phyloP scores from a whole-genome alignment of 305 asterid genomes.

The Plantago rigida region DNA sequence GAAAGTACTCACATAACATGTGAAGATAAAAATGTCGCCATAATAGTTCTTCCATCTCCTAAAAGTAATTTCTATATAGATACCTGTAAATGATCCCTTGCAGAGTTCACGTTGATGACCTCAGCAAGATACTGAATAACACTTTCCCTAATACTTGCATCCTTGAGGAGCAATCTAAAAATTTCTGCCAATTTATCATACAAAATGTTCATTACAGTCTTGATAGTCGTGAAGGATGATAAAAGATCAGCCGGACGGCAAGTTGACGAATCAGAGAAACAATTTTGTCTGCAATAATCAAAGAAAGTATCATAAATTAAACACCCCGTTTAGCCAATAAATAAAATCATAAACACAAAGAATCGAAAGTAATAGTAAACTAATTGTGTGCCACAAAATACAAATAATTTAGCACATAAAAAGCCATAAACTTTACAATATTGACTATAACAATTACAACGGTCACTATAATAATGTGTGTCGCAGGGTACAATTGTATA shows the following conservation, averaged over 20 bases:
- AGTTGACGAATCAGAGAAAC: conserved; percentile 79
- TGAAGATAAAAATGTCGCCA: conserved; percentile 13
- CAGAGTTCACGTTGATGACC: conserved; percentile 79
- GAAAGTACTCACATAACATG: conserved; percentile 1
- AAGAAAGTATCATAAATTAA: conserved; percentile 19
- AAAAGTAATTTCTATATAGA: conserved; percentile 2
- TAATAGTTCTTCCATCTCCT: conserved; percentile 4
- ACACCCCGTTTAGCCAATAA: neutral
- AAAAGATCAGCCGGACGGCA: conserved; percentile 88
- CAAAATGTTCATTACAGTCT: conserved; percentile 73
- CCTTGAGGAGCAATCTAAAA: conserved; percentile 73
- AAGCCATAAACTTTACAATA: too few relatives aligned
- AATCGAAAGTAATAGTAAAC: conserved; percentile 3
- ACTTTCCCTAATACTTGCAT: conserved; percentile 65
- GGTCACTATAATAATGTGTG: neutral
- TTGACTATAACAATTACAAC: too few relatives aligned
- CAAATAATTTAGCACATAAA: too few relatives aligned
- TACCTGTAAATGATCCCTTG: conserved; percentile 78
- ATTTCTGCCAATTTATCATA: conserved; percentile 75
- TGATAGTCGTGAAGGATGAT: conserved; percentile 81
- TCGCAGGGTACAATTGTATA: neutral
- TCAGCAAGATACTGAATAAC: conserved; percentile 77
- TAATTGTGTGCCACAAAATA: too few relatives aligned
- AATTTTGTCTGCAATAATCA: conserved; percentile 58
- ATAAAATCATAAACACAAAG: neutral